Conservation (phyloP, 164 flowering plant genomes). For the Vitis rupestris region DNA sequence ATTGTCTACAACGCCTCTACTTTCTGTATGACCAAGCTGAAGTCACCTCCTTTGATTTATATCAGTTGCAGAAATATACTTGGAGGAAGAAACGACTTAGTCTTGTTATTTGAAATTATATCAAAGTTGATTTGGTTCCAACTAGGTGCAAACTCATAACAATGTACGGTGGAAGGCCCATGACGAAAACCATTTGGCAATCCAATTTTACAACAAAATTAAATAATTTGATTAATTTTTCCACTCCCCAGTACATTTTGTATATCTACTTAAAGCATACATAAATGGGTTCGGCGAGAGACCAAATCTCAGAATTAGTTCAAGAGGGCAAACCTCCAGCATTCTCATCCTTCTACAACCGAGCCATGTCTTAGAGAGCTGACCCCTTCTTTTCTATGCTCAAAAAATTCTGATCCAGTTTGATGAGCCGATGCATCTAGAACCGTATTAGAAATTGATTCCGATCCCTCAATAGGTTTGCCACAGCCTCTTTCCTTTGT, state of each 20-base stretch:
- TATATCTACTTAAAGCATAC: background rate
- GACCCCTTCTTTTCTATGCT: slow-evolving; percentile 2
- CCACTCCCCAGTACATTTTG: background rate
- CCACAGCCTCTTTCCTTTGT: slow-evolving; percentile 22
- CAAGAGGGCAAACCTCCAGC: too few species aligned
- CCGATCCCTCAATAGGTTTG: slow-evolving; percentile 12
- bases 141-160: too few species aligned
- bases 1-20: too few species aligned
- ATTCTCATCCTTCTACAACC: slow-evolving; percentile 2
- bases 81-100: too few species aligned
- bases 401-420: slow-evolving; percentile 9
- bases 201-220: too few species aligned
- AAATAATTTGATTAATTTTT: background rate
- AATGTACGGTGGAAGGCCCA: too few species aligned
- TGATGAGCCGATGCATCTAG: slow-evolving; percentile 3
- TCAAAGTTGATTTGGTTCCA: too few species aligned
- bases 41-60: too few species aligned
- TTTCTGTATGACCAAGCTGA: too few species aligned
- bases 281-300: background rate
- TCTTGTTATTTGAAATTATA: too few species aligned
- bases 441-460: slow-evolving; percentile 5
- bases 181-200: too few species aligned
- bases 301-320: background rate
- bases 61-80: too few species aligned
- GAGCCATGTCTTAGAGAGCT: slow-evolving; percentile 6